Base-by-base conservation (phyloP, 2,329 filamentous ascomycete species). In the Fusarium sp. region DNA sequence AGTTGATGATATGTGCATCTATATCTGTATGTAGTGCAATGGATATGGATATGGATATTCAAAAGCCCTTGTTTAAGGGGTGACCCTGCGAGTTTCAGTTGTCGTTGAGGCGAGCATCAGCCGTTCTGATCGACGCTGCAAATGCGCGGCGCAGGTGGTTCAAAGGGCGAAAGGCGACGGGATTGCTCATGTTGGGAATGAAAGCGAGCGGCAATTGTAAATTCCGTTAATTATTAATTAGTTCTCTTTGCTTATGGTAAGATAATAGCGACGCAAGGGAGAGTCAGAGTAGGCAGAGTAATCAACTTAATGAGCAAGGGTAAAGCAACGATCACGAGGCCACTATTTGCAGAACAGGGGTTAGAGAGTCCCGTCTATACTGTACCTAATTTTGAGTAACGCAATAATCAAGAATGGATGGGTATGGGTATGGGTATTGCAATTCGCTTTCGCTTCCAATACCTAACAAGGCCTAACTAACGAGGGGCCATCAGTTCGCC, bases 321-420 rank as follows among this genome's bases (percentile, higher is more conserved):
- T 75, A 58, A 45, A 63, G 65, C 73, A 60, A 37, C 63, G 65
- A 75, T 75, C 74, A 75, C 74, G 71, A 67, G 74, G 73, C 61
- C 61, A 59, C 59, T 70, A 72, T 74, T 69, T 53, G 21, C 34
- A n/a, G 28, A 46, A 59, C 71, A 74, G 69, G 72, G 72, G 51
- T 71, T 12, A 46, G 45, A 53, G 30, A 32, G 30, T 32, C 28
- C 28, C 28, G 28, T 28, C 30, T 32, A 3, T 30, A 30, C 34
- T 32, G 13, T 30, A 30, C 34, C 34, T 70, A 70, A 69, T 69
- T 53, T 63, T 71, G 65, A 55, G 63, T 51, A 65, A 58, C 59
- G 56, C 65, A 61, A 54, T 66, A 41, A 46, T 40, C 41, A 43
- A 40, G 30, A 20, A 34, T 54, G 34, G 49, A 40, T 37, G 34